Conservation (phyloP, 345 rosid genomes). For the Punica granatum region DNA sequence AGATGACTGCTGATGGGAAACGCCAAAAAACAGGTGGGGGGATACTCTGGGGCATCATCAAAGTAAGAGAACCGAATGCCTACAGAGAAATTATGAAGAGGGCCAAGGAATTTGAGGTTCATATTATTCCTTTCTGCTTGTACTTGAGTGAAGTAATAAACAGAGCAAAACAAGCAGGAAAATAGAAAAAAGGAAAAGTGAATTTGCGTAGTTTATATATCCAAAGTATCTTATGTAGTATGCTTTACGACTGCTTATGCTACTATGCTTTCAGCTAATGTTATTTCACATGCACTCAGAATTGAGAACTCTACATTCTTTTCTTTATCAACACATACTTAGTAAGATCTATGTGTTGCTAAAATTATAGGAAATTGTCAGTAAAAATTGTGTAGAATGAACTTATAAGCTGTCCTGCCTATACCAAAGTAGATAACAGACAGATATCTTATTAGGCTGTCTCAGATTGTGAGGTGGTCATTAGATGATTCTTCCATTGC, state of each 20-base stretch:
- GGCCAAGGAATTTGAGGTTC: constrained; percentile 84
- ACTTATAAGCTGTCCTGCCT: background rate
- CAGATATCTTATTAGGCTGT: too few relatives aligned
- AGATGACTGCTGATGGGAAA: constrained; percentile 83
- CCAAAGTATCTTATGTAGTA: background rate
- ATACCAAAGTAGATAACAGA: background rate
- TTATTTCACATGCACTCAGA: background rate
- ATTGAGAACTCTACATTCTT: background rate
- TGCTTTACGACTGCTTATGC: too few relatives aligned
- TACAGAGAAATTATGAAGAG: constrained; percentile 80
- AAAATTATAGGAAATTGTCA: background rate
- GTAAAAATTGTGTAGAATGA: background rate
- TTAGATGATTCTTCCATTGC: background rate
- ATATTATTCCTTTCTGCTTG: background rate
- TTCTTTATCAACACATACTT: background rate
- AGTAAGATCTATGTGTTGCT: background rate
- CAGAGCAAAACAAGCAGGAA: too few relatives aligned
- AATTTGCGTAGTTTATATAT: background rate
- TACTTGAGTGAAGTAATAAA: background rate
- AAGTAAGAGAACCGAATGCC: constrained; percentile 64
- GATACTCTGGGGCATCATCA: constrained; percentile 74
- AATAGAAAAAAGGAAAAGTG: too few relatives aligned
- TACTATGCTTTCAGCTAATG: background rate
- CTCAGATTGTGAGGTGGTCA: too few relatives aligned
- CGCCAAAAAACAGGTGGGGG: constrained; percentile 85